Conservation (phyloP, 805 yeast species). For the Isabelozyma heimii region DNA sequence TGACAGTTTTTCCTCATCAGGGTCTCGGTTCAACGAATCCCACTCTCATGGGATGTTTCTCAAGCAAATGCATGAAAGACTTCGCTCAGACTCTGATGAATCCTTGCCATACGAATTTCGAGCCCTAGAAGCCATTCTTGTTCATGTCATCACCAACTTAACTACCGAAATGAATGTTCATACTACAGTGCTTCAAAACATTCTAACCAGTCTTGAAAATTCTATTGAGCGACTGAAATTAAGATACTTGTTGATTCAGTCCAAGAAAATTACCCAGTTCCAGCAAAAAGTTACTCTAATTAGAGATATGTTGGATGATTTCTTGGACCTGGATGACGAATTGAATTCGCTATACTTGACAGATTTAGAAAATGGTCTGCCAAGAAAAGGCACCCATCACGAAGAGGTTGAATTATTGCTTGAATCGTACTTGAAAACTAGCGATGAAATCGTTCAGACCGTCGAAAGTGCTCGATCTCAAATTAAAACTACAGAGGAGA, state of each 20-base stretch:
- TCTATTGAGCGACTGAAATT: conserved; percentile 78
- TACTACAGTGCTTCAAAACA: conserved; percentile 68
- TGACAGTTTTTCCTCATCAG: conserved; percentile 22
- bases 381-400: conserved; percentile 61
- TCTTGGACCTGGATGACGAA: conserved; percentile 74
- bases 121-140: conserved; percentile 84
- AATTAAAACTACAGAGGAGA: conserved; percentile 90
- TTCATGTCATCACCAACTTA: conserved; percentile 73
- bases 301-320: conserved; percentile 79
- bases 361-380: conserved; percentile 46
- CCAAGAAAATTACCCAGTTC: conserved; percentile 80
- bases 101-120: conserved; percentile 81
- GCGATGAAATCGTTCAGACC: conserved; percentile 92
- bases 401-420: conserved; percentile 85
- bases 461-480: conserved; percentile 76
- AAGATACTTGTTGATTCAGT: conserved; percentile 74
- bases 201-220: conserved; percentile 74
- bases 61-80: conserved; percentile 37
- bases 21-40: conserved; percentile 43
- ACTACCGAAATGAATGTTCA: conserved; percentile 87
- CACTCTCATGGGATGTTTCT: conserved; percentile 44
- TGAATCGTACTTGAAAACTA: conserved; percentile 86
- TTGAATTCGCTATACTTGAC: conserved; percentile 78
- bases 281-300: conserved; percentile 80
- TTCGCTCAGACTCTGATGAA: conserved; percentile 28